phyloP scores from a whole-genome alignment of 148 eudicot species.

The Chenopodium formosanum region DNA sequence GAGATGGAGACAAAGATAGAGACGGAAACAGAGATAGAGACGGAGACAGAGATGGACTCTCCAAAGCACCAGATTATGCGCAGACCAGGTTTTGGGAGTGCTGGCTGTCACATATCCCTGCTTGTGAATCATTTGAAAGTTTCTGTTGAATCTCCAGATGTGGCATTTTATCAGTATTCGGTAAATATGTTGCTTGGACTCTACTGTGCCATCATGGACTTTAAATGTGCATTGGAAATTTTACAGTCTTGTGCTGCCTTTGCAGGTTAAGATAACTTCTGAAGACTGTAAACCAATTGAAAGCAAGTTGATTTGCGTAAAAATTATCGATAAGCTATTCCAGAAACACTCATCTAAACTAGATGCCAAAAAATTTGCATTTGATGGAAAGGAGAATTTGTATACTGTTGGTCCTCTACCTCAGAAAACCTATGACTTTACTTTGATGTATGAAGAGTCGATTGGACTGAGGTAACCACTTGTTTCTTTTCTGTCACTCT shows the following conservation, averaged over 20 bases:
- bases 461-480: slow-evolving; percentile 49
- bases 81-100: slow-evolving; percentile 70
- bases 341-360: slow-evolving; percentile 52
- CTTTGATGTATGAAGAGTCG: slow-evolving; percentile 58
- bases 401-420: slow-evolving; percentile 73
- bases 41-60: slow-evolving; percentile 14
- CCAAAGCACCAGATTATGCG: slow-evolving; percentile 45
- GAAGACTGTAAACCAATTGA: slow-evolving; percentile 53
- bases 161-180: slow-evolving; percentile 62
- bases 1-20: too few species aligned
- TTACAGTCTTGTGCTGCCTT: slow-evolving; percentile 7
- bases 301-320: slow-evolving; percentile 51
- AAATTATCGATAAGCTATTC: slow-evolving; percentile 51
- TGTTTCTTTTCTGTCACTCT: neutral
- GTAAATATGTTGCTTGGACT: slow-evolving; percentile 31
- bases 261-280: slow-evolving; percentile 65
- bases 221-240: neutral
- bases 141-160: slow-evolving; percentile 40
- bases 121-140: slow-evolving; percentile 75
- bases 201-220: neutral
- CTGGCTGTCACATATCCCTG: slow-evolving; percentile 54
- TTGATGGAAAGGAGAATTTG: slow-evolving; percentile 72
- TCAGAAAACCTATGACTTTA: slow-evolving; percentile 44
- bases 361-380: slow-evolving; percentile 48
- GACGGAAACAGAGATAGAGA: too few species aligned